A percentile compares a stretch with the other conserved stretches of the same genome.
phyloP scores from a whole-genome alignment of 2,329 filamentous ascomycete species.

The Didymosphaeria variabile region DNA sequence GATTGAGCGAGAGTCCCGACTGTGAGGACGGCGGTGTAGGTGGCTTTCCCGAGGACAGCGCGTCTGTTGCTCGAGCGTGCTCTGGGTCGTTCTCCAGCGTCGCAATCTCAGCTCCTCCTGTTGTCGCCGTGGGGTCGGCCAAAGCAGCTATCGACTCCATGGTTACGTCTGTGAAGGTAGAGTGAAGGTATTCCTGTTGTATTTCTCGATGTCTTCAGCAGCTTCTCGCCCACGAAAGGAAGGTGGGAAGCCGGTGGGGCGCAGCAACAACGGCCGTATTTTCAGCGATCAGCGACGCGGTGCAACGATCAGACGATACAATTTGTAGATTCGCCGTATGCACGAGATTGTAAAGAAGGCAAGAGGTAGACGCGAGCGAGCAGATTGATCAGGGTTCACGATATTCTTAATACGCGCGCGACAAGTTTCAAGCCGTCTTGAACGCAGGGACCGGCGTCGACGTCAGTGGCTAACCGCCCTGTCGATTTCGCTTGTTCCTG shows the following conservation, averaged over 20 bases:
- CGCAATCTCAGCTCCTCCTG: conserved; percentile 28
- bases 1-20: conserved; percentile 19
- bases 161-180: background rate
- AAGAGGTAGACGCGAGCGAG: background rate
- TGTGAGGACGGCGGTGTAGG: conserved; percentile 39
- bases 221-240: background rate
- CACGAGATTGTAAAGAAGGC: background rate
- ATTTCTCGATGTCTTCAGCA: background rate
- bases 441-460: conserved; percentile 33
- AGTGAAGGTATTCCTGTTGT: background rate
- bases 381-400: background rate
- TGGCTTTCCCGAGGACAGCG: conserved; percentile 22
- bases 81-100: conserved; percentile 22
- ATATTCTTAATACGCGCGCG: conserved; percentile 15
- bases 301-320: background rate
- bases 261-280: background rate
- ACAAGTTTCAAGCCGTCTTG: conserved; percentile 27
- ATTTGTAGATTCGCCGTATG: background rate
- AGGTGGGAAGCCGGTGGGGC: background rate
- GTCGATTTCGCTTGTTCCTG: conserved; percentile 14
- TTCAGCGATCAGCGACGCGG: conserved; percentile 1
- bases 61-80: conserved; percentile 4
- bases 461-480: conserved; percentile 32
- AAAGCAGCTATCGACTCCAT: conserved; percentile 24
- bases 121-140: conserved; percentile 13